phyloP scores from a whole-genome alignment of 345 rosid species.

The Moringa oleifera region DNA sequence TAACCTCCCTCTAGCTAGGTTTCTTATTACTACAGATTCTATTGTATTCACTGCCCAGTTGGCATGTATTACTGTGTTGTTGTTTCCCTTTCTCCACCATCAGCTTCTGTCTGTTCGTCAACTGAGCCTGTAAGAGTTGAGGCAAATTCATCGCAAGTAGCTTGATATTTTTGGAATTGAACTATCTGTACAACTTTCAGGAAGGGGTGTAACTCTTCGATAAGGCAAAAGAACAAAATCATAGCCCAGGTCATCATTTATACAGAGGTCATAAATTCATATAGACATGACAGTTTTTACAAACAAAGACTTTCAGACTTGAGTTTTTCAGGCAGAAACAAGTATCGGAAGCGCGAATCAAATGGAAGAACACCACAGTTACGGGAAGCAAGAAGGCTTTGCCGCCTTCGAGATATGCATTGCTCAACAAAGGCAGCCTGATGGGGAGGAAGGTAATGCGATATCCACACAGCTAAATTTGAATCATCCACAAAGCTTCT shows the following conservation, averaged over 20 bases:
- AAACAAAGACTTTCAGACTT: background rate
- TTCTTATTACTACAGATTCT: no score
- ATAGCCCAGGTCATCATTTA: conserved; percentile 4
- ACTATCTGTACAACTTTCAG: conserved; percentile 10
- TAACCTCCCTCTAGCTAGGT: no score
- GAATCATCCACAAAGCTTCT: conserved; percentile 67
- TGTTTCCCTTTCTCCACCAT: no score
- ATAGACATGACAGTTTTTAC: background rate
- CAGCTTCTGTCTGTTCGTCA: no score
- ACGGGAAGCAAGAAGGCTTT: conserved; percentile 61
- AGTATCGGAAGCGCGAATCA: conserved; percentile 77
- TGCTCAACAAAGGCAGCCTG: conserved; percentile 79
- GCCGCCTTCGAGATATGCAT: conserved; percentile 64
- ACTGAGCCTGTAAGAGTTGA: no score
- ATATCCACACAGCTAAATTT: conserved; percentile 75
- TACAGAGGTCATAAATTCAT: conserved; percentile 1
- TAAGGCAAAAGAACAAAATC: conserved; percentile 7
- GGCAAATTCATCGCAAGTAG: background rate
- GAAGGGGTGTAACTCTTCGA: conserved; percentile 1
- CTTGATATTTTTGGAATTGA: background rate
- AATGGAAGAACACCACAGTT: conserved; percentile 75
- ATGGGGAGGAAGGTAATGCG: conserved; percentile 65
- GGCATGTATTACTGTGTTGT: no score
- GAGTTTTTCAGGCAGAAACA: conserved; percentile 42
- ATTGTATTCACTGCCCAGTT: no score